phyloP scores from a whole-genome alignment of 1,284 basidiomycete genomes.

The Peniophora sp. region DNA sequence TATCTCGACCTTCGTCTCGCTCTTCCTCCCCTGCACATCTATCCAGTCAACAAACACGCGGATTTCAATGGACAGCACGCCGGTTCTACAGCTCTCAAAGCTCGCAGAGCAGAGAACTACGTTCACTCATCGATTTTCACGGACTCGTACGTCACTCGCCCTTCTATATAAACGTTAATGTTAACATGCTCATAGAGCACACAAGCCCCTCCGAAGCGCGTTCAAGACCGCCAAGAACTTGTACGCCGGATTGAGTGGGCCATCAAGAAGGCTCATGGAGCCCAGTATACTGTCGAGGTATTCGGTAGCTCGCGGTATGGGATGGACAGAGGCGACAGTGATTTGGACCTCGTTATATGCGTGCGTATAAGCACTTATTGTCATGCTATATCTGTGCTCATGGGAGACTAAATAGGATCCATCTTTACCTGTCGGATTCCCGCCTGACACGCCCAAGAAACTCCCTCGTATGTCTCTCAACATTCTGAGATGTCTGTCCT shows the following conservation, averaged over 20 bases:
- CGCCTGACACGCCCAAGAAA: background rate
- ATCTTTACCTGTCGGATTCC: slow-evolving; percentile 5
- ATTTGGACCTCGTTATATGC: slow-evolving; percentile 18
- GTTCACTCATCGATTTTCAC: slow-evolving; percentile 3
- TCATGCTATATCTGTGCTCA: background rate
- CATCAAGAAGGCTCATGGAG: slow-evolving; percentile 9
- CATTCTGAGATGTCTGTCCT: too few species aligned
- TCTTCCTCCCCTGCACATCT: too few species aligned
- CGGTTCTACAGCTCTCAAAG: too few species aligned
- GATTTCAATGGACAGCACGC: too few species aligned
- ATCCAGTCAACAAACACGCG: too few species aligned
- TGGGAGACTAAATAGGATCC: slow-evolving; percentile 8
- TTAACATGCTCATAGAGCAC: background rate
- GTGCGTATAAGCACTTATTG: slow-evolving; percentile 8
- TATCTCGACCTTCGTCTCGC: too few species aligned
- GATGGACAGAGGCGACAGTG: slow-evolving; percentile 13
- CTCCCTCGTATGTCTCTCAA: slow-evolving; percentile 1
- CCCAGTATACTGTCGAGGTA: slow-evolving; percentile 8
- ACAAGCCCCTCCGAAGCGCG: too few species aligned
- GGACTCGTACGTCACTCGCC: background rate
- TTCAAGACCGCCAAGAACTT: too few species aligned
- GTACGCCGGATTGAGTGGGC: slow-evolving; percentile 2
- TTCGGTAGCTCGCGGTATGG: slow-evolving; percentile 20
- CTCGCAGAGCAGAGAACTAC: too few species aligned
- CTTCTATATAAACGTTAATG: background rate